A percentile compares a stretch with the other conserved stretches of the same genome.
phyloP scores from a whole-genome alignment of 495 filamentous ascomycete species.

The Penicillium dipodomyicola region DNA sequence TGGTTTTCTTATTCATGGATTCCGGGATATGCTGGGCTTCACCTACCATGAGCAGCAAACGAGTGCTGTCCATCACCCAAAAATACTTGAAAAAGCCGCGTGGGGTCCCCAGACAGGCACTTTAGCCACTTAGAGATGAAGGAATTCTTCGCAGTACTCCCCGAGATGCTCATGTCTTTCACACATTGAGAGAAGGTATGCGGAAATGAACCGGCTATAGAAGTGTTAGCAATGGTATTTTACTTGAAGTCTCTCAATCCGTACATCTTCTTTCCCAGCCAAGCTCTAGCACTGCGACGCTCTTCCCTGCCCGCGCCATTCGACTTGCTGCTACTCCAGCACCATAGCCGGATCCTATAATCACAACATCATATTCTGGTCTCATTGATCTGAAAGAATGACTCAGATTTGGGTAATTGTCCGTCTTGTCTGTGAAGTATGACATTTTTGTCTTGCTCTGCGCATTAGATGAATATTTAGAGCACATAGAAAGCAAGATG shows the following conservation, averaged over 20 bases:
- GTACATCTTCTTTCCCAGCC: constrained; percentile 61
- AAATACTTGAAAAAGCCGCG: constrained; percentile 61
- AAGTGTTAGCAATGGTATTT: neutral
- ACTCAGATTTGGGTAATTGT: constrained; percentile 49
- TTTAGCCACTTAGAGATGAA: constrained; percentile 16
- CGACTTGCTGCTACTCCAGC: constrained; percentile 64
- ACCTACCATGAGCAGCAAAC: constrained; percentile 61
- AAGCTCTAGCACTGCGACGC: constrained; percentile 61
- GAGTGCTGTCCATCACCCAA: constrained; percentile 65
- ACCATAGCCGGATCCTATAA: constrained; percentile 67
- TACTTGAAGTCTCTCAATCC: constrained; percentile 1
- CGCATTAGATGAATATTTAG: neutral
- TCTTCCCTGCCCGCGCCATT: constrained; percentile 59
- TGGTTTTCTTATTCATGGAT: neutral
- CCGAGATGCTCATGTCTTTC: constrained; percentile 55
- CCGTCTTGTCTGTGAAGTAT: neutral
- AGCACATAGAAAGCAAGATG: neutral
- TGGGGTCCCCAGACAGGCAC: constrained; percentile 47
- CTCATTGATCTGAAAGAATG: constrained; percentile 57
- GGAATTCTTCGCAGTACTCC: constrained; percentile 28
- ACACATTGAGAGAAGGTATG: constrained; percentile 42
- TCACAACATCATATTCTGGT: constrained; percentile 59
- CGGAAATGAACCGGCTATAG: constrained; percentile 57
- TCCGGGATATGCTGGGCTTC: neutral
- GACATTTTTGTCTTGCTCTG: neutral